These are phyloP conservation scores for Monilinia aucupariae DNA, from an alignment of 2,329 filamentous ascomycete genomes.

Conservation along the genomic window DNA sequence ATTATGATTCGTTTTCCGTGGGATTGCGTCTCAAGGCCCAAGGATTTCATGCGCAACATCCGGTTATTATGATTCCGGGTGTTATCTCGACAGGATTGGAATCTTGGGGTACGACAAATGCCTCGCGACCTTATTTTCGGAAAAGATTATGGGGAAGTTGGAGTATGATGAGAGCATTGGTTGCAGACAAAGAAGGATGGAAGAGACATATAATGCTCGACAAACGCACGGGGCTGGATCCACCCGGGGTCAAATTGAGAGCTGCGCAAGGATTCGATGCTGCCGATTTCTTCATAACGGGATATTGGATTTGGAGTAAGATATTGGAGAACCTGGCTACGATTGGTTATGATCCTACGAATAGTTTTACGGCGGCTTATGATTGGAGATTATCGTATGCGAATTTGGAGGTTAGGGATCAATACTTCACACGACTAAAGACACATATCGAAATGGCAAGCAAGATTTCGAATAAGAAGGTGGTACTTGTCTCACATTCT, in stretches of 20 bases:
- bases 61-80: constrained; percentile 94
- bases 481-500: constrained; percentile 83
- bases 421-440: constrained; percentile 90
- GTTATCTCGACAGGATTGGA: constrained; percentile 97
- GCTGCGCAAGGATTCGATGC: constrained; percentile 96
- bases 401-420: constrained; percentile 84
- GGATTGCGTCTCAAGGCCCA: constrained; percentile 76
- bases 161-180: constrained; percentile 96
- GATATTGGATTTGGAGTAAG: constrained; percentile 93
- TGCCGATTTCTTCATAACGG: constrained; percentile 86
- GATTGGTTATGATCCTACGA: constrained; percentile 87
- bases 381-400: constrained; percentile 91
- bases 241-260: constrained; percentile 78
- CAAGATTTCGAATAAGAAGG: constrained; percentile 68
- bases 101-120: constrained; percentile 87
- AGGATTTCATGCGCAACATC: constrained; percentile 75
- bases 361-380: constrained; percentile 65
- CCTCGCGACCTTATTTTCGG: constrained; percentile 83
- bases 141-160: constrained; percentile 96
- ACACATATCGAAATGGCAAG: constrained; percentile 82
- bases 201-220: constrained; percentile 97
- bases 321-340: constrained; percentile 95
- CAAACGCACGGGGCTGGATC: constrained; percentile 83
- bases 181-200: constrained; percentile 90
- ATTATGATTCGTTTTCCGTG: constrained; percentile 90